Evolutionary conservation across 768 basidiomycete genomes (phyloP).

Genomic region (Hypholoma fasciculare): DNA sequence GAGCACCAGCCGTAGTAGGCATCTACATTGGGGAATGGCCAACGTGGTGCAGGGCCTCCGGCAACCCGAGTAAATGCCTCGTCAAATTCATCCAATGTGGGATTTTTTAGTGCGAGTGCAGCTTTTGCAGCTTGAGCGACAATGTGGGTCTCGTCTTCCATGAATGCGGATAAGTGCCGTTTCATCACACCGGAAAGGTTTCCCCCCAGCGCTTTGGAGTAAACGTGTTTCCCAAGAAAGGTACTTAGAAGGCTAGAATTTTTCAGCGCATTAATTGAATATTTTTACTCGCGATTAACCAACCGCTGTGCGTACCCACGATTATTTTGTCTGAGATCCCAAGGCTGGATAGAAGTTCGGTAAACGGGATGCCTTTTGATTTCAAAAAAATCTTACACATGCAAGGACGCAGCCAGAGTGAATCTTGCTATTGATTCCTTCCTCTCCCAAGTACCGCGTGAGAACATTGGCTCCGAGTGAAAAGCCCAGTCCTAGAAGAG

Average conservation of each 20-base stretch:
- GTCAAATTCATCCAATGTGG: conserved; percentile 61
- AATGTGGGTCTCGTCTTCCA: conserved; percentile 48
- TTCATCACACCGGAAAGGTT: conserved; percentile 65
- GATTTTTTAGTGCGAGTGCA: conserved; percentile 48
- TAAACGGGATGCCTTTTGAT: not conserved
- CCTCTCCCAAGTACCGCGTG: conserved; percentile 86
- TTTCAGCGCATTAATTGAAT: conserved; percentile 5
- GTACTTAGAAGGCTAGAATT: conserved; percentile 49
- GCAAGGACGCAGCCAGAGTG: conserved; percentile 67
- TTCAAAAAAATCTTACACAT: conserved; percentile 54
- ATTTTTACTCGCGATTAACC: too few species aligned
- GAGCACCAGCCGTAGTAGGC: conserved; percentile 56
- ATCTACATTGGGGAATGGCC: conserved; percentile 45
- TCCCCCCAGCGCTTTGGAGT: conserved; percentile 76
- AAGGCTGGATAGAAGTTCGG: conserved; percentile 38
- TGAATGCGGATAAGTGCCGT: conserved; percentile 48
- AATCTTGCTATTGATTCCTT: conserved; percentile 64
- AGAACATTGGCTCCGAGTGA: conserved; percentile 93
- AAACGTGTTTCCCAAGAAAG: conserved; percentile 61
- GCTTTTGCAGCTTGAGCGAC: conserved; percentile 47
- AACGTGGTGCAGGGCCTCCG: conserved; percentile 63
- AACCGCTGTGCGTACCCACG: conserved; percentile 26
- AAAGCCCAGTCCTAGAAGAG: conserved; percentile 88
- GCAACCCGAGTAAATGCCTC: conserved; percentile 63
- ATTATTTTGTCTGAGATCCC: conserved; percentile 53